phyloP scores from a whole-genome alignment of 768 basidiomycete species.

The Tricholoma sp. region DNA sequence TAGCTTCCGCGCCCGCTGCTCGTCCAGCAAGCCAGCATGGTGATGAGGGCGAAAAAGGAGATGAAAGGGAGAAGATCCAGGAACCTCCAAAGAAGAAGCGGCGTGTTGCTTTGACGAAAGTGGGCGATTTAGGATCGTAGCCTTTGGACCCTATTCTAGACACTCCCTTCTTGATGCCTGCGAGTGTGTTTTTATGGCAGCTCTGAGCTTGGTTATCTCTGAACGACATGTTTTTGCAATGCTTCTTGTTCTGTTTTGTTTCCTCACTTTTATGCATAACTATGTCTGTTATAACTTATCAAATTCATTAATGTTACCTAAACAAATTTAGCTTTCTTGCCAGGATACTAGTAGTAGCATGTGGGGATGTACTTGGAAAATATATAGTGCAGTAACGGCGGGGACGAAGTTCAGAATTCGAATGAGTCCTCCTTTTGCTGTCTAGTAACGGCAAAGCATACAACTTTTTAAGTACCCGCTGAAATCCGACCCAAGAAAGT shows the following conservation, averaged over 20 bases:
- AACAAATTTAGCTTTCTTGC: not conserved
- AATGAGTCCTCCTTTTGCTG: no score
- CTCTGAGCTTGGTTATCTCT: not conserved
- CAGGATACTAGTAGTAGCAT: no score
- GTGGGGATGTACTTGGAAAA: no score
- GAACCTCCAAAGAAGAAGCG: constrained; percentile 85
- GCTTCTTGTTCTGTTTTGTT: not conserved
- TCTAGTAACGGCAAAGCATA: no score
- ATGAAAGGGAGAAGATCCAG: constrained; percentile 21
- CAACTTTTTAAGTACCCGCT: no score
- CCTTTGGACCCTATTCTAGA: not conserved
- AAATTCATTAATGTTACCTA: not conserved
- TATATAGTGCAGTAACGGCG: no score
- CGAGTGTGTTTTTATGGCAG: not conserved
- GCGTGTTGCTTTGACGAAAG: constrained; percentile 67
- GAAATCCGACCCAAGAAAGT: no score
- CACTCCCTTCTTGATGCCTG: not conserved
- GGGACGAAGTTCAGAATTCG: no score
- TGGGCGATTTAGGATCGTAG: constrained; percentile 51
- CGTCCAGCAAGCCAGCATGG: constrained; percentile 3
- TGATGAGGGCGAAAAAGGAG: constrained; percentile 15
- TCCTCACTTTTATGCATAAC: not conserved
- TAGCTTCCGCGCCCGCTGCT: constrained; percentile 16
- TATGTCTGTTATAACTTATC: not conserved
- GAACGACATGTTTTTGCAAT: not conserved